Evolutionary conservation across 108 stramenopile genomes (phyloP), one percentile per base, ranked within the genome.

Genomic region (Nitzschia inconspicua): DNA sequence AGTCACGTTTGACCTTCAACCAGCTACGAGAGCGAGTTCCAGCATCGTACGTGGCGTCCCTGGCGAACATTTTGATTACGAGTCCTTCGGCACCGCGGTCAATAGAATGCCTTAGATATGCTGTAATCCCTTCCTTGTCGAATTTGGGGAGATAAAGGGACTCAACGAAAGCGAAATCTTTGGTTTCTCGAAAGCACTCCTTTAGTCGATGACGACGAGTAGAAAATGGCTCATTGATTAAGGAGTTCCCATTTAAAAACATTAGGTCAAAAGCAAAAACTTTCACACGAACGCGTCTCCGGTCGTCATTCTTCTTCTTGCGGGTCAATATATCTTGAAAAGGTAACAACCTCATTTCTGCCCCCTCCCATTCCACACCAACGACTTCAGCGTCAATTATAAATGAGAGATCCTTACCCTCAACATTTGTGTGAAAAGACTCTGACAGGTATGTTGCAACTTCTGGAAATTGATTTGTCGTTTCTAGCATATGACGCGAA

Each of bases 1-100:
- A 96, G 70, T 96, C 95, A 66, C 91, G 82, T 66, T 96, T 96
- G 29, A 96, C 86, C 52, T 96, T 96, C 16, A 89, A 69, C 95
- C 95, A 96, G 19, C 43, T 56, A 4, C 63, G 64, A 44, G 68
- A 70, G 19, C 78, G 58, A 30, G 65, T 67, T 18, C 78, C 78
- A 0, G 73, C 53, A 59, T 79, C 78, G 30, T 79, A 79, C 13
- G 8, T 0, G 57, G 48, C 63, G 24, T 51, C 58, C 52, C 41
- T 49, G 29, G 73, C 78, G 6, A 62, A 41, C 26, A 74, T 14
- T 48, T 79, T 79, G n/a, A 79, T 27, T 93, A 96, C 94, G 25
- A 96, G 89, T 29, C 95, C 95, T 65, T 96, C 95, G 56, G 86
- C 87, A 67, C 88, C 88, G 28, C 56, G 72, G 39, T 55, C 76